These are phyloP conservation scores for Borealophlyctis nickersoniae DNA, from an alignment of 192 early-diverging fungal genomes.

Conservation along the genomic window DNA sequence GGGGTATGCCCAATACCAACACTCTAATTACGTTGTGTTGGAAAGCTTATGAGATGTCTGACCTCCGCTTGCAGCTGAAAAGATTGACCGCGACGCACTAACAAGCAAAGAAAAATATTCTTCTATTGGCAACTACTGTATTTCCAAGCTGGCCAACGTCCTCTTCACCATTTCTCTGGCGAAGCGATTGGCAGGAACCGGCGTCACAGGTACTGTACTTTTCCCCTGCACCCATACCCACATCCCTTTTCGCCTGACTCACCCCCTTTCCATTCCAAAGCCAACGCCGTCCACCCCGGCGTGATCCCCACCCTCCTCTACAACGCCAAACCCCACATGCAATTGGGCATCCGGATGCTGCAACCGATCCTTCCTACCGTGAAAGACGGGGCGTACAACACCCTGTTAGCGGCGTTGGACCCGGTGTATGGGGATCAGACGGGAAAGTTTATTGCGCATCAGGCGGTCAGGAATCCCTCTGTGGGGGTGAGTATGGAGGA, in stretches of 20 bases:
- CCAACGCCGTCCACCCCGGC: slow-evolving; percentile 43
- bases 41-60: not conserved
- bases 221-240: slow-evolving; percentile 2
- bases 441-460: not conserved
- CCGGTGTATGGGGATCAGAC: not conserved
- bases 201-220: not conserved
- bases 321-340: not conserved
- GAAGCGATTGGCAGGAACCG: not conserved
- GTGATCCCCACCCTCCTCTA: slow-evolving; percentile 22
- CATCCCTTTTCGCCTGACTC: slow-evolving; percentile 3
- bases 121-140: slow-evolving; percentile 27
- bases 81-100: slow-evolving; percentile 27
- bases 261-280: slow-evolving; percentile 13
- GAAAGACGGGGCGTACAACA: not conserved
- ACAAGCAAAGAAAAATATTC: slow-evolving; percentile 22
- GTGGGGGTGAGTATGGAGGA: slow-evolving; percentile 1
- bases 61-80: slow-evolving; percentile 1
- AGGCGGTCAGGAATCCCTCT: not conserved
- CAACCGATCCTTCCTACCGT: not conserved
- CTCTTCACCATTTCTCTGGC: slow-evolving; percentile 37
- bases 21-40: not conserved
- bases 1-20: not conserved
- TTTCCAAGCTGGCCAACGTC: slow-evolving; percentile 52
- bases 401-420: not conserved
- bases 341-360: not conserved